These are phyloP conservation scores for Mimosa bimucronata DNA, from an alignment of 306 rosid species.

Conservation along the genomic window DNA sequence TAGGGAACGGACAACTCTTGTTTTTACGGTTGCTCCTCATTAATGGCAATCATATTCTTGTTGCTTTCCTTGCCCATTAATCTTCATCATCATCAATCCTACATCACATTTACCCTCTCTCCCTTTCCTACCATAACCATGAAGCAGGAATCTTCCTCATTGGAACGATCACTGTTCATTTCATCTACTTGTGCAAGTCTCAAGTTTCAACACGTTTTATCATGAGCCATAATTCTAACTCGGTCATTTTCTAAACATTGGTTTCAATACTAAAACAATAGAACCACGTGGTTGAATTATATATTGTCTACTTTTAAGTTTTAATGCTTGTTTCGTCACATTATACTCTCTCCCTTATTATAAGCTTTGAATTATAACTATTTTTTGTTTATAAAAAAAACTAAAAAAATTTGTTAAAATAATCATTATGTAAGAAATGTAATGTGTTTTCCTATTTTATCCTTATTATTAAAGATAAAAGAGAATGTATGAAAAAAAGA, in stretches of 20 bases:
- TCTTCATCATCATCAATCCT: background rate
- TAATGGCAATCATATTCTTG: background rate
- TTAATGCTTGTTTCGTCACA: too few relatives aligned
- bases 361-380: too few relatives aligned
- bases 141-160: too few relatives aligned
- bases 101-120: background rate
- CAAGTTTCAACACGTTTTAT: background rate
- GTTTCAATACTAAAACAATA: background rate
- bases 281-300: background rate
- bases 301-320: too few relatives aligned
- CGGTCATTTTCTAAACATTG: background rate
- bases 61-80: background rate
- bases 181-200: background rate
- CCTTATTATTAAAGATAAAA: too few relatives aligned
- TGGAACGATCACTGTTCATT: too few relatives aligned
- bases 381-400: too few relatives aligned
- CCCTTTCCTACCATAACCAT: background rate
- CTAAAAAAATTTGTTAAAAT: too few relatives aligned
- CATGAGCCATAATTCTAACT: background rate
- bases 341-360: too few relatives aligned
- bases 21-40: background rate
- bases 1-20: background rate
- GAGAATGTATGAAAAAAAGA: too few relatives aligned
- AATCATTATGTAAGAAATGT: too few relatives aligned
- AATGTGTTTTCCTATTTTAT: too few relatives aligned